These are phyloP conservation scores for Dactylonectria estremocensis DNA, from an alignment of 2,329 filamentous ascomycete genomes.

Conservation along the genomic window DNA sequence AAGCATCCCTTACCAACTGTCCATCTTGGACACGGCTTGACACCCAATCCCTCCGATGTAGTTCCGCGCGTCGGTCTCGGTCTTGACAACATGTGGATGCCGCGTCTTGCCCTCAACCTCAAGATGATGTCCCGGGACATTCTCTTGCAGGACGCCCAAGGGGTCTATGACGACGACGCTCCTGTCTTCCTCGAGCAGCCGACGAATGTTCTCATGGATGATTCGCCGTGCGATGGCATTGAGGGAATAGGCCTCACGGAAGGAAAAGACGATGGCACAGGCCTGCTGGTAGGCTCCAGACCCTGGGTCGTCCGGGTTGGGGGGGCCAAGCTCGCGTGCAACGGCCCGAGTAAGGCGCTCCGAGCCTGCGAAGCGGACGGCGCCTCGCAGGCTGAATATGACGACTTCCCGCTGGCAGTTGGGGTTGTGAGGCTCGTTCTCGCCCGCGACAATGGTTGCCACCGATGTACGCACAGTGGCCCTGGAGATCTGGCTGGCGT, in stretches of 20 bases:
- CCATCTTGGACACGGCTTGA: conserved; percentile 44
- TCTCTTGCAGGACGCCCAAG: conserved; percentile 41
- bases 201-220: conserved; percentile 48
- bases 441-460: conserved; percentile 49
- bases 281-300: conserved; percentile 45
- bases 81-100: conserved; percentile 37
- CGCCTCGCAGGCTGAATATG: conserved; percentile 52
- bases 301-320: conserved; percentile 43
- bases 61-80: conserved; percentile 47
- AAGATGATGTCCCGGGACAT: conserved; percentile 10
- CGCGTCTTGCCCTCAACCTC: conserved; percentile 29
- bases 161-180: conserved; percentile 53
- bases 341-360: conserved; percentile 52
- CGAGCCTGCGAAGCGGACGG: conserved; percentile 53
- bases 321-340: conserved; percentile 46
- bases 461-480: conserved; percentile 50
- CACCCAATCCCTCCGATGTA: conserved; percentile 51
- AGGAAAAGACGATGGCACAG: conserved; percentile 52
- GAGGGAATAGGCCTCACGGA: conserved; percentile 52
- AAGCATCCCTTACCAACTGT: conserved; percentile 37
- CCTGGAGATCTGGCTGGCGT: conserved; percentile 51
- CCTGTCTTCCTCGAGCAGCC: conserved; percentile 44
- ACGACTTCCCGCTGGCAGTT: conserved; percentile 49
- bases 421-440: conserved; percentile 43
- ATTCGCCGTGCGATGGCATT: conserved; percentile 49